phyloP scores from a whole-genome alignment of 768 basidiomycete species.

The Floccularia luteovirens region DNA sequence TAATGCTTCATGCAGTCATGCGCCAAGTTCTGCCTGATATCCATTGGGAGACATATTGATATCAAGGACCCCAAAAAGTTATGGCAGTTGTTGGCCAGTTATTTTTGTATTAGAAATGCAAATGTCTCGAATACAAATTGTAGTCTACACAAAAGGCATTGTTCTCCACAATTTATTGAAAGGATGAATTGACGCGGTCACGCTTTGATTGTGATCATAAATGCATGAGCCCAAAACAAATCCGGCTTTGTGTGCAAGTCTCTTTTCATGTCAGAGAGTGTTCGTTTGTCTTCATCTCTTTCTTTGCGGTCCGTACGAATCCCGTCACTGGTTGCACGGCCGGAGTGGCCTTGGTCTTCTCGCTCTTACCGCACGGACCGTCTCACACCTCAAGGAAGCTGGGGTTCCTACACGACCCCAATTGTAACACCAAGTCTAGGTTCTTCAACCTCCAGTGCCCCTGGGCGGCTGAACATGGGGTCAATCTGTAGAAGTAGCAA shows the following conservation, averaged over 20 bases:
- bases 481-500: conserved; percentile 14
- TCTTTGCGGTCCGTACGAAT: conserved; percentile 38
- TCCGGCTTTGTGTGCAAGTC: too few species aligned
- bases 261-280: conserved; percentile 36
- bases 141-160: too few species aligned
- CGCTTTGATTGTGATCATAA: too few species aligned
- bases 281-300: conserved; percentile 28
- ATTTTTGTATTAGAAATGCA: too few species aligned
- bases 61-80: too few species aligned
- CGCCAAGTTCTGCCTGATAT: conserved; percentile 62
- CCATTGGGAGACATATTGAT: conserved; percentile 74
- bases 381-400: conserved; percentile 21
- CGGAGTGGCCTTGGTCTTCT: conserved; percentile 56
- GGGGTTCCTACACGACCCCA: conserved; percentile 21
- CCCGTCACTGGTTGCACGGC: conserved; percentile 41
- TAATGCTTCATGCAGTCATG: conserved; percentile 52
- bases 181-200: too few species aligned
- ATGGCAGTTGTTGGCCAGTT: too few species aligned
- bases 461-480: conserved; percentile 13
- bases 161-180: too few species aligned
- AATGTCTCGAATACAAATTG: too few species aligned
- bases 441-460: conserved; percentile 10
- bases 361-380: conserved; percentile 23
- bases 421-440: conserved; percentile 16
- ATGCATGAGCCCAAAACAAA: too few species aligned